Evolutionary conservation across 139 green algal genomes (phyloP).

Genomic region (Yamagishiella unicocca): DNA sequence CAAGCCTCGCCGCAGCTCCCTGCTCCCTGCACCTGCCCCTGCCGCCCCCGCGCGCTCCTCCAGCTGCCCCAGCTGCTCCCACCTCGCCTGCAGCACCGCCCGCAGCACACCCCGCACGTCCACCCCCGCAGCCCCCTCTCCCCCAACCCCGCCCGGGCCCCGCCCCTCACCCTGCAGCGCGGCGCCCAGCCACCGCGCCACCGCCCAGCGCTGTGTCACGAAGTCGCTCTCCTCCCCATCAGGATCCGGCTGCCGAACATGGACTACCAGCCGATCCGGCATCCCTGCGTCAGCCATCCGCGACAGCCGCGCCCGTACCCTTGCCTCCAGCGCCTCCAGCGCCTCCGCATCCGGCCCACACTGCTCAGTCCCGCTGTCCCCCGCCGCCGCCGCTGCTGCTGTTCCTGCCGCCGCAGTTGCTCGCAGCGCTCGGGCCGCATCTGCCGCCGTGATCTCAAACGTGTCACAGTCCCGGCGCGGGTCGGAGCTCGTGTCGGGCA

Average conservation of each 20-base stretch:
- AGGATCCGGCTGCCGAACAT: not conserved
- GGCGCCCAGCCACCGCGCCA: not conserved
- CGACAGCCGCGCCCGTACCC: not conserved
- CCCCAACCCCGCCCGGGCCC: not conserved
- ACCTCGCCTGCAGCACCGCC: not conserved
- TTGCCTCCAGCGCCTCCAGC: not conserved
- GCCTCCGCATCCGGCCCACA: not conserved
- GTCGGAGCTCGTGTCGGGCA: not conserved
- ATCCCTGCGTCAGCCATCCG: not conserved
- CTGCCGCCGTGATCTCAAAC: not conserved
- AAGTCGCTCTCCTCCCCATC: not conserved
- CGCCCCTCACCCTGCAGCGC: not conserved
- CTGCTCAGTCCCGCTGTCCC: not conserved
- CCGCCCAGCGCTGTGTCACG: slow-evolving; percentile 8
- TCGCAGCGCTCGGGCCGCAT: not conserved
- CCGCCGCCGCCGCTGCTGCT: not conserved
- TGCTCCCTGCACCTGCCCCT: not conserved
- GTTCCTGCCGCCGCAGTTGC: not conserved
- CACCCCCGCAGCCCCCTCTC: not conserved
- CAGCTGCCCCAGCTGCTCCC: not conserved
- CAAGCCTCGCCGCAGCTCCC: not conserved
- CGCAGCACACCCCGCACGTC: not conserved
- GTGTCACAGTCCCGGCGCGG: slow-evolving; percentile 24
- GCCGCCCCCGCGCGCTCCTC: not conserved
- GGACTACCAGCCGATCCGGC: not conserved